Evolutionary conservation across 2,329 filamentous ascomycete genomes (phyloP).

Genomic region (Aureobasidium sp.): DNA sequence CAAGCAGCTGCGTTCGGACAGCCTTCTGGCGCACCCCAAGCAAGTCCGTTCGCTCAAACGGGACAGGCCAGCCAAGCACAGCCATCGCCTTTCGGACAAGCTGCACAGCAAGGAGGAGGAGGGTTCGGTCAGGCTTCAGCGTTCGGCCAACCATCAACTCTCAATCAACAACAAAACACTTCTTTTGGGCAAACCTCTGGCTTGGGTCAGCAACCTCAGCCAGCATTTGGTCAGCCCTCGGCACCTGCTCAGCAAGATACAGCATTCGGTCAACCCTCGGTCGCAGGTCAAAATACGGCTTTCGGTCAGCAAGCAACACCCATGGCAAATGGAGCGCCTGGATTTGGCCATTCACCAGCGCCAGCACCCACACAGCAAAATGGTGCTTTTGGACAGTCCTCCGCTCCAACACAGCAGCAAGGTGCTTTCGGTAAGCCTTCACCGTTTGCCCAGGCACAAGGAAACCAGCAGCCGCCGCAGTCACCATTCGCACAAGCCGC

Average conservation of each 20-base stretch:
- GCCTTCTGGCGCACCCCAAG: not conserved
- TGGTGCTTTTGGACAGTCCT: not conserved
- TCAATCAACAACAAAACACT: constrained; percentile 8
- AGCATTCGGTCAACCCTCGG: constrained; percentile 22
- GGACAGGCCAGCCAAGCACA: constrained; percentile 8
- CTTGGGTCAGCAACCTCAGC: constrained; percentile 12
- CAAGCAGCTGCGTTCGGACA: not conserved
- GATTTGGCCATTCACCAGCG: constrained; percentile 12
- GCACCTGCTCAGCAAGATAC: constrained; percentile 8
- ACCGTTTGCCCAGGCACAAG: constrained; percentile 9
- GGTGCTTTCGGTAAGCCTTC: constrained; percentile 13
- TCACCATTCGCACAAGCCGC: constrained; percentile 14
- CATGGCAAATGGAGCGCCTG: not conserved
- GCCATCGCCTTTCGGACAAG: not conserved
- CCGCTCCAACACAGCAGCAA: constrained; percentile 12
- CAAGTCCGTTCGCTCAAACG: constrained; percentile 11
- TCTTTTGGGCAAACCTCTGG: constrained; percentile 19
- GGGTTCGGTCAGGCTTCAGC: not conserved
- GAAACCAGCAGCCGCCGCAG: constrained; percentile 8
- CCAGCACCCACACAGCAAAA: not conserved
- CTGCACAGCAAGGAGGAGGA: not conserved
- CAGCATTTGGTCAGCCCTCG: constrained; percentile 23
- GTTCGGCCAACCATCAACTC: constrained; percentile 20
- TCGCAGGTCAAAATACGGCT: constrained; percentile 11
- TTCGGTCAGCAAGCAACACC: not conserved